phyloP scores from a whole-genome alignment of 164 flowering plant genomes.

The Echeveria elegans region DNA sequence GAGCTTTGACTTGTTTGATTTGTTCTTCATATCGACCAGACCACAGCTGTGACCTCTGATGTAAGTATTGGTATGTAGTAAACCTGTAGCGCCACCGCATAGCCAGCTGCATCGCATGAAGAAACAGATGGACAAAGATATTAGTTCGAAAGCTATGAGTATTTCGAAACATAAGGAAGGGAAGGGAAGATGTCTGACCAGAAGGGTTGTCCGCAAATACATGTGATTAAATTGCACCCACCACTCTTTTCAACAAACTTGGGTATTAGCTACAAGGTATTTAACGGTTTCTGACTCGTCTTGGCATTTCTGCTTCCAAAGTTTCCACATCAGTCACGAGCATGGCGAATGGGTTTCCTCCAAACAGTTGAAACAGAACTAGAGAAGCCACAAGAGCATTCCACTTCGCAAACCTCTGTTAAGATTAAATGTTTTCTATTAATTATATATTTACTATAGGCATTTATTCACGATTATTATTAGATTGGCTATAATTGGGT shows the following conservation, averaged over 20 bases:
- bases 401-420: slow-evolving; percentile 72
- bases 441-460: too few relatives aligned
- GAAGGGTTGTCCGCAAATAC: slow-evolving; percentile 77
- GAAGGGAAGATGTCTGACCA: slow-evolving; percentile 57
- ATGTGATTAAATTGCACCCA: slow-evolving; percentile 77
- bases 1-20: slow-evolving; percentile 25
- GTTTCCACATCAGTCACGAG: slow-evolving; percentile 90
- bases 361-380: slow-evolving; percentile 80
- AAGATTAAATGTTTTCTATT: too few relatives aligned
- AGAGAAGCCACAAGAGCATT: slow-evolving; percentile 77
- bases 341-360: slow-evolving; percentile 92
- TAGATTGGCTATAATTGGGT: too few relatives aligned
- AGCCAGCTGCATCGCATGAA: slow-evolving; percentile 41
- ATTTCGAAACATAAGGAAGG: background rate
- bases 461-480: too few relatives aligned
- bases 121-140: background rate
- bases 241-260: slow-evolving; percentile 91
- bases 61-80: slow-evolving; percentile 38
- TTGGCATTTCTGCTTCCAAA: slow-evolving; percentile 68
- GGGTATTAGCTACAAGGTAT: slow-evolving; percentile 77
- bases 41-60: slow-evolving; percentile 49
- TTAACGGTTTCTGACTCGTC: slow-evolving; percentile 83
- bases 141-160: background rate
- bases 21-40: slow-evolving; percentile 37
- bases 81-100: slow-evolving; percentile 58